A percentile compares a stretch with the other conserved stretches of the same genome.
Conservation (phyloP, 768 basidiomycete species). For the Tubosaeta sp. region DNA sequence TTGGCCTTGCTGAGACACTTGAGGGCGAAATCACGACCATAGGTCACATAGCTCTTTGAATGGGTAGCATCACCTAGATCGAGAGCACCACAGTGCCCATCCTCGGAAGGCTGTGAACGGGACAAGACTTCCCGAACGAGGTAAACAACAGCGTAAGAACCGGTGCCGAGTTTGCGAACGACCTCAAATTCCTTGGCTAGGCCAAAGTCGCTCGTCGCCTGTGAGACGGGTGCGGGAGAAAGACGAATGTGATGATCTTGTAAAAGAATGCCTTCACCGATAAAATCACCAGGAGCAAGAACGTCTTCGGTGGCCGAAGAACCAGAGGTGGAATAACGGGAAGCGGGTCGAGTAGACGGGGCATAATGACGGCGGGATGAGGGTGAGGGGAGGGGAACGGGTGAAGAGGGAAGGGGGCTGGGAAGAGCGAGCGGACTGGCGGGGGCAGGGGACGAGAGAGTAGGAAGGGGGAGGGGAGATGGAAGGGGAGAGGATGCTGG, state of each 20-base stretch:
- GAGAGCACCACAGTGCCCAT: constrained; percentile 51
- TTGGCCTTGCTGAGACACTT: constrained; percentile 95
- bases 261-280: constrained; percentile 62
- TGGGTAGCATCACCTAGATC: constrained; percentile 43
- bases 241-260: constrained; percentile 65
- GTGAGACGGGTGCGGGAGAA: constrained; percentile 38
- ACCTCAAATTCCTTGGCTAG: constrained; percentile 77
- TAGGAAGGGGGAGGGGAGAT: constrained; percentile 30
- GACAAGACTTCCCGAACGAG: constrained; percentile 71
- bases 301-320: constrained; percentile 46
- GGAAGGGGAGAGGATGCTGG: constrained; percentile 23
- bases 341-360: constrained; percentile 24
- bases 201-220: constrained; percentile 35
- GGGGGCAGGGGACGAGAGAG: constrained; percentile 26
- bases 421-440: constrained; percentile 33
- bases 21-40: constrained; percentile 87
- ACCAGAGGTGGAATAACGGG: constrained; percentile 26
- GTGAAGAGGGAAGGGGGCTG: constrained; percentile 32
- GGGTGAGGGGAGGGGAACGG: constrained; percentile 29
- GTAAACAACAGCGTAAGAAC: constrained; percentile 93
- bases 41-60: constrained; percentile 39
- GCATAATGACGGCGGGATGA: constrained; percentile 33
- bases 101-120: constrained; percentile 42
- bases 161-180: constrained; percentile 79
- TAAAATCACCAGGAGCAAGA: constrained; percentile 65